Evolutionary conservation across 495 filamentous ascomycete genomes (phyloP).

Genomic region (Hypoxylon lienhwacheense): DNA sequence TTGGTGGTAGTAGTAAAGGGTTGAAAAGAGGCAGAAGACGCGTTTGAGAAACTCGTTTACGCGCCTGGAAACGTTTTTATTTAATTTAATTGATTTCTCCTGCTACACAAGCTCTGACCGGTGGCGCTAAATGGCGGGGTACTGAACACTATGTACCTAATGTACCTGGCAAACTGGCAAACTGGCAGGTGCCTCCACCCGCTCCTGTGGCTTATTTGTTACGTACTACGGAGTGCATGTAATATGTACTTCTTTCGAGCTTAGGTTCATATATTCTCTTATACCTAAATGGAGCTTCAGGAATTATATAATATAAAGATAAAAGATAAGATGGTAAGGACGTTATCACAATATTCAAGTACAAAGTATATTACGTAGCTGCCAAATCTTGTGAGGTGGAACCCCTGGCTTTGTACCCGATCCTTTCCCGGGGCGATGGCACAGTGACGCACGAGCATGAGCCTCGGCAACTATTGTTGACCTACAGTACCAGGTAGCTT

Average conservation of each 20-base stretch:
- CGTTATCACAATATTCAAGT: constrained; percentile 13
- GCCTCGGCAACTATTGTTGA: constrained; percentile 28
- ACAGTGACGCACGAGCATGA: constrained; percentile 8
- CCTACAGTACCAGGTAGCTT: constrained; percentile 16
- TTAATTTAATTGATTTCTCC: constrained; percentile 23
- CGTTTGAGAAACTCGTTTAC: constrained; percentile 26
- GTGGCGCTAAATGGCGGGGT: constrained; percentile 32
- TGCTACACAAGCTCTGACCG: background rate
- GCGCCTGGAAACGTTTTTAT: constrained; percentile 31
- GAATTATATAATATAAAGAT: too few species aligned
- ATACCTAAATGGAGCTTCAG: too few species aligned
- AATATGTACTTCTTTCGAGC: too few species aligned
- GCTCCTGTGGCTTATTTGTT: background rate
- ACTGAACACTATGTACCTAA: background rate
- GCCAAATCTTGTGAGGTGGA: constrained; percentile 23
- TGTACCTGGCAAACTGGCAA: background rate
- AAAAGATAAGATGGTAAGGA: constrained; percentile 1
- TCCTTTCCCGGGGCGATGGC: constrained; percentile 25
- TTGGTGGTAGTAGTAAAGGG: background rate
- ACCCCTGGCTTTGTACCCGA: constrained; percentile 18
- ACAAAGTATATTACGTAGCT: background rate
- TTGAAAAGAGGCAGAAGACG: constrained; percentile 17
- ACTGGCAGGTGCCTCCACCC: too few species aligned
- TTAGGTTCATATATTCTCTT: too few species aligned
- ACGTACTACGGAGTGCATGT: background rate